Evolutionary conservation across 371 early-diverging fungal species (phyloP), one percentile per base, ranked within the genome.

Genomic region (Umbelopsis sp.): DNA sequence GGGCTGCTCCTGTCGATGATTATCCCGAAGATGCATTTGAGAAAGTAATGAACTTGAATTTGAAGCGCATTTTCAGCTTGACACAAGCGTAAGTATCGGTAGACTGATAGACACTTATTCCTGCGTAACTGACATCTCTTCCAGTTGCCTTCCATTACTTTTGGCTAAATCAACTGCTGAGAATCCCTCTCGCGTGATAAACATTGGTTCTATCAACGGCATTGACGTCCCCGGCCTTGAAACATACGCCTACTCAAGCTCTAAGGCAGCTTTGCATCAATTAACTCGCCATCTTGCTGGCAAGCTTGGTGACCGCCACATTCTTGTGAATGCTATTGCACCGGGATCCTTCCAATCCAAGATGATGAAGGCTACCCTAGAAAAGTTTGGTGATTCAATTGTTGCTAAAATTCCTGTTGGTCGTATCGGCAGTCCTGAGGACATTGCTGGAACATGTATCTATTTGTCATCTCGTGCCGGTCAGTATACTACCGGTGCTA

Each of bases 321-420:
- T 97, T 66, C 86, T 92, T 18, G 93, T 93, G 32, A 97, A 97
- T 70, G 94, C 94, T 9, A 87, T 97, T 68, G 96, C 97, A 0
- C 96, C 97, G 0, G 97, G 97, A 0, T 85, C 93, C 6, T 97
- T 95, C 78, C 88, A 90, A 65, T 91, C 90, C 65, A 92, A 92
- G 72, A 97, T 97, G 88, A 96, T 96, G 94, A 91, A 88, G n/a
- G 85, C 79, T 25, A 93, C 92, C 0, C 69, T 93, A 37, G 78
- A 85, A 53, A 74, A 83, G 20, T 70, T 80, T 79, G 85, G 87
- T 14, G 88, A 90, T 38, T 70, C 67, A 12, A 88, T 93, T 63
- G 76, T 88, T 8, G 72, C 72, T 10, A 69, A 70, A 44, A 83
- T 92, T 25, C 95, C 95, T 14, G 66, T 91, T 66, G 88, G 91